Evolutionary conservation across 2,329 filamentous ascomycete genomes (phyloP).

Genomic region (Hymenoscyphus fraxineus): DNA sequence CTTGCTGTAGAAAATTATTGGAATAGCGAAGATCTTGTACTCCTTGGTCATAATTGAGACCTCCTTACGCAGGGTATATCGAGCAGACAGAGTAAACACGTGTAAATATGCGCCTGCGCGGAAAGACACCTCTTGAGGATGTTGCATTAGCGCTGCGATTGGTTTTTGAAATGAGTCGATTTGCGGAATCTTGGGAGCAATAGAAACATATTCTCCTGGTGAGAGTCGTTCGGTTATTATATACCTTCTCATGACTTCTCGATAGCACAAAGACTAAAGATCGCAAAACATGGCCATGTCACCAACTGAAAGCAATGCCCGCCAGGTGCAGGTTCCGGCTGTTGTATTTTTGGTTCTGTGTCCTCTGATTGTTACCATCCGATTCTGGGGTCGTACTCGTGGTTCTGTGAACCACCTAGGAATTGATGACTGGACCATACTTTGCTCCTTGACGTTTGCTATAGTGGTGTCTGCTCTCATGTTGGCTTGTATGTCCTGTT

Average conservation of each 20-base stretch:
- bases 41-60: background rate
- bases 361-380: slow-evolving; percentile 40
- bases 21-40: slow-evolving; percentile 2
- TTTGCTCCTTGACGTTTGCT: slow-evolving; percentile 40
- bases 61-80: background rate
- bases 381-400: slow-evolving; percentile 41
- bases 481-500: background rate
- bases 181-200: background rate
- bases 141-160: background rate
- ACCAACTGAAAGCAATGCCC: background rate
- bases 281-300: background rate
- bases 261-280: background rate
- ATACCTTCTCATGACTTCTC: too few species aligned
- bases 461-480: background rate
- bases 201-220: background rate
- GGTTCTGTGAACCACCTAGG: slow-evolving; percentile 36
- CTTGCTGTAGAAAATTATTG: background rate
- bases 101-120: background rate
- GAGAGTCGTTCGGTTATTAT: background rate
- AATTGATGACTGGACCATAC: slow-evolving; percentile 43
- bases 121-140: background rate
- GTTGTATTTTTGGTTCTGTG: slow-evolving; percentile 45
- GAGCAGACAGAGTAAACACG: background rate
- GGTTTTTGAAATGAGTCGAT: background rate
- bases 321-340: slow-evolving; percentile 40